A percentile compares a stretch with the other conserved stretches of the same genome.
phyloP scores from a whole-genome alignment of 441 rosid species.

The Rhodomyrtus psidioides region DNA sequence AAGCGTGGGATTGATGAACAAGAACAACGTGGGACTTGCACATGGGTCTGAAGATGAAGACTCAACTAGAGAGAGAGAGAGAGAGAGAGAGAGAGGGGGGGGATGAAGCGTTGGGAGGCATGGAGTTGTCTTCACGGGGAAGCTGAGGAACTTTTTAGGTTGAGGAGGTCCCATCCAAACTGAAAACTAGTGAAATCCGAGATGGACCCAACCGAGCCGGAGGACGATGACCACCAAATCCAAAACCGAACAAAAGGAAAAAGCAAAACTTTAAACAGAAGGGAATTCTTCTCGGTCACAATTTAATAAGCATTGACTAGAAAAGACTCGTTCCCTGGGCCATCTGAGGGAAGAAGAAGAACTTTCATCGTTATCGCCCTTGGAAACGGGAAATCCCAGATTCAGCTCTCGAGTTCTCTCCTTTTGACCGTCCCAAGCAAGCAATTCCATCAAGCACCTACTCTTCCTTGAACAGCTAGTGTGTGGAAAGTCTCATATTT shows the following conservation, averaged over 20 bases:
- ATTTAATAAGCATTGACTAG: background rate
- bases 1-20: background rate
- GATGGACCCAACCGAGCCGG: background rate
- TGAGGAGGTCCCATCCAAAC: background rate
- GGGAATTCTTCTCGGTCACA: background rate
- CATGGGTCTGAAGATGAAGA: background rate
- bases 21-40: background rate
- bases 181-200: background rate
- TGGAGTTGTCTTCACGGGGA: background rate
- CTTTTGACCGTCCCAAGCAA: background rate
- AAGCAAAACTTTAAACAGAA: background rate
- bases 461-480: background rate
- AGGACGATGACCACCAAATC: background rate
- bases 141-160: background rate
- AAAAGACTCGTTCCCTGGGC: background rate
- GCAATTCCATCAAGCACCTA: background rate
- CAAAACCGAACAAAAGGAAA: background rate
- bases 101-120: background rate
- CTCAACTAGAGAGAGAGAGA: background rate
- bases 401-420: background rate
- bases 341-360: background rate
- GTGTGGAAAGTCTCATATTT: background rate
- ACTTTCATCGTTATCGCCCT: background rate
- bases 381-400: background rate
- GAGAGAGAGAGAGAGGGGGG: background rate